Evolutionary conservation across 116 monocot genomes (phyloP), one percentile per base, ranked within the genome.

Genomic region (Trichopus zeylanicus): DNA sequence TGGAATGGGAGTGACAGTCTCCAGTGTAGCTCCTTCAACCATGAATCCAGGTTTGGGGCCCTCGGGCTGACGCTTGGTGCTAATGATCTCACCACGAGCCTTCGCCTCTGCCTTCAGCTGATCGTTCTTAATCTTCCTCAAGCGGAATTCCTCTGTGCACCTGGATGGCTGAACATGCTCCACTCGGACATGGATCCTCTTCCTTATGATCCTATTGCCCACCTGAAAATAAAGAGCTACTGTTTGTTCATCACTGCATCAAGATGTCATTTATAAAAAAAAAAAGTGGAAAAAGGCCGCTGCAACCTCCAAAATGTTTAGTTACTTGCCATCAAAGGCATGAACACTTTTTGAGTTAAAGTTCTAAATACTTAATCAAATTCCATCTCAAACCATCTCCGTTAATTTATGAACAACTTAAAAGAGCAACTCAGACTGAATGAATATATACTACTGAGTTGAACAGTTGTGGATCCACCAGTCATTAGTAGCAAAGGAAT

Each of bases 51-150:
- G 60, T 51, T 74, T 74, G 0, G 74, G 74, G 5, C 74, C 74
- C 20, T 55, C 56, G 21, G 74, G 74, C 56, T 74, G 67, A 16
- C 74, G 21, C 74, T 67, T 74, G 8, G 74, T 74, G 74, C 74
- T 74, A 26, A 74, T 67, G 46, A 46, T 46, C 54, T 74, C 74
- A 3, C 74, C 74, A 27, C 67, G 56, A 23, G 62, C 61, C 48
- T 73, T 74, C 0, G 67, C 74, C 57, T 49, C 67, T 0, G 74
- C 67, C 62, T 74, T 74, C 26, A 74, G 28, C 48, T 67, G 33
- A 56, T 67, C 74, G 16, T 74, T 74, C 51, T 74, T 74, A 5
- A 56, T 74, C 67, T 67, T 74, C 57, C 74, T 74, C 34, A 62
- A 18, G 15, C 37, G 46, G 56, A 74, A 74, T 6, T 74, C 67